Percentiles rank a stretch among this genome's conserved stretches.
phyloP scores from a whole-genome alignment of 495 filamentous ascomycete species.

The Pseudotulostoma volvatum region DNA sequence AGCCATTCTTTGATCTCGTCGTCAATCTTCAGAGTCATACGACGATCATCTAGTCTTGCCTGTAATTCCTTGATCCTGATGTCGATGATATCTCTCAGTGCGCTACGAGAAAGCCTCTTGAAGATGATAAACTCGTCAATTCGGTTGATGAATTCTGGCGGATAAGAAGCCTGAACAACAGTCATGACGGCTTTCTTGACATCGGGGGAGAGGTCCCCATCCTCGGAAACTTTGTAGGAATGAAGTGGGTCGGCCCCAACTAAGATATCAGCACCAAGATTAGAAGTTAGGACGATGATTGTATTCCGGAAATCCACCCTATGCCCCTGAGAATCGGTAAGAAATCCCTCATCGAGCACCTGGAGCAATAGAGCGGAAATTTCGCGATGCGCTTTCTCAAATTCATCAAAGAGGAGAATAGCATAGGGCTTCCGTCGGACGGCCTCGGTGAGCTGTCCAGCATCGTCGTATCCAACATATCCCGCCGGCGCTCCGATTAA shows the following conservation, averaged over 20 bases:
- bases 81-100: conserved; percentile 83
- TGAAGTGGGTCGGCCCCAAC: conserved; percentile 28
- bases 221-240: conserved; percentile 32
- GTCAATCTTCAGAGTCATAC: conserved; percentile 59
- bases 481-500: conserved; percentile 86
- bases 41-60: conserved; percentile 62
- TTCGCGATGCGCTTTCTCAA: conserved; percentile 92
- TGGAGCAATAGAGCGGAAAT: conserved; percentile 89
- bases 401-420: conserved; percentile 89
- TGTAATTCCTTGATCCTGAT: conserved; percentile 81
- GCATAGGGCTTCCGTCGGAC: conserved; percentile 92
- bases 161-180: conserved; percentile 60
- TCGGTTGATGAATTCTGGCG: conserved; percentile 90
- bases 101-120: conserved; percentile 58
- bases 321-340: conserved; percentile 90
- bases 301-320: conserved; percentile 94
- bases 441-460: conserved; percentile 90
- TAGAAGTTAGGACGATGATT: conserved; percentile 88
- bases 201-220: conserved; percentile 48
- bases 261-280: conserved; percentile 48
- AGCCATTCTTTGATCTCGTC: conserved; percentile 69
- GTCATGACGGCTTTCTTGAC: conserved; percentile 73
- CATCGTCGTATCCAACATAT: conserved; percentile 94
- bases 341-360: conserved; percentile 89
- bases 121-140: conserved; percentile 97